Evolutionary conservation across 116 monocot genomes (phyloP), one percentile per base, ranked within the genome.

Genomic region (Zostera marina): DNA sequence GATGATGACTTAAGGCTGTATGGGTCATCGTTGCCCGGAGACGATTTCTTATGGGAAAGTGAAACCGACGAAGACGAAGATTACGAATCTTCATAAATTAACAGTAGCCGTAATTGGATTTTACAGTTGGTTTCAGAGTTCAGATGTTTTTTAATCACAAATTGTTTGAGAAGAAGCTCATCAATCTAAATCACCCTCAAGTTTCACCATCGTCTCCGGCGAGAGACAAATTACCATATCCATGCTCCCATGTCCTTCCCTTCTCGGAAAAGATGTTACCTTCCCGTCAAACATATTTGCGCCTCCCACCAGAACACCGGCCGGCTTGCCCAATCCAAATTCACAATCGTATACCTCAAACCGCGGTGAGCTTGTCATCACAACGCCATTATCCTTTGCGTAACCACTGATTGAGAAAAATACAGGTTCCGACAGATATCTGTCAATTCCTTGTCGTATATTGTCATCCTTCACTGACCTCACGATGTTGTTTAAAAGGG

Each of bases 271-370:
- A n/a, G 92, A 83, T 26, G 87, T 87, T 26, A 84, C 76, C 81
- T 92, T 92, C 10, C 92, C 87, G 68, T 87, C 83, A 68, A 83
- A 92, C 68, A 84, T 92, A 49, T 87, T 87, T 0, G 87, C 87
- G 63, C 60, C 62, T 13, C 92, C 92, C 68, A 81, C 79, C 52
- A 87, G 61, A 41, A 92, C 80, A 11, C 87, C 87, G 32, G 73
- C 44, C n/a, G 92, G 72, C 45, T 0, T 44, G 1, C 87, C 87
- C 87, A 83, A 87, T 11, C 92, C 87, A 47, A 92, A 92, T 60
- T 92, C 87, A 67, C 76, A 71, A 42, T 81, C 81, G 66, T 77
- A 87, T 79, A 87, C 75, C 3, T 80, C 80, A 65, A 92, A 92
- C 63, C 92, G 42, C 42, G 81, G 83, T 1, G 92, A 92, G 76